These are phyloP conservation scores for Pezicula rhizophila DNA, from an alignment of 2,329 filamentous ascomycete species.

Conservation along the genomic window DNA sequence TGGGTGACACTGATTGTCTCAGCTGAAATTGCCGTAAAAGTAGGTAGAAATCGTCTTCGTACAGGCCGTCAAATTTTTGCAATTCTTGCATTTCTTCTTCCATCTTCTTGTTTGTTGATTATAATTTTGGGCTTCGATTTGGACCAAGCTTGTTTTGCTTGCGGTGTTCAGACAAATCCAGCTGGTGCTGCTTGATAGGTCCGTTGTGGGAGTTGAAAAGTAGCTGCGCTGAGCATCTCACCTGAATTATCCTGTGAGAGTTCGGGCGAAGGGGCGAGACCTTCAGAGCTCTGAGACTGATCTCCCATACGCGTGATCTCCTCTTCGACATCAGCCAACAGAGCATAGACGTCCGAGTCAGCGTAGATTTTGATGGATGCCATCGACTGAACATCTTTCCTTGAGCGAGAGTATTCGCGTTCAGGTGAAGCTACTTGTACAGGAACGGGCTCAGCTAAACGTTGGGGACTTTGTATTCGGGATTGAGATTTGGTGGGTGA, in stretches of 20 bases:
- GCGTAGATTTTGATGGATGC: conserved; percentile 46
- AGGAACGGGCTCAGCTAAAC: conserved; percentile 15
- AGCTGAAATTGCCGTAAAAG: too few relatives aligned
- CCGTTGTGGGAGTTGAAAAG: background rate
- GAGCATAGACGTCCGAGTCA: conserved; percentile 59
- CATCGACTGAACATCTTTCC: background rate
- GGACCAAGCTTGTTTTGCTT: too few relatives aligned
- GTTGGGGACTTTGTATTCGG: conserved; percentile 18
- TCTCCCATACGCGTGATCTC: conserved; percentile 43
- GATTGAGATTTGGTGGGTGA: conserved; percentile 28
- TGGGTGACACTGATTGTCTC: too few relatives aligned
- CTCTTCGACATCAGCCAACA: conserved; percentile 61
- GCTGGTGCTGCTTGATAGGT: background rate
- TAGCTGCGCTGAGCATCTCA: conserved; percentile 1
- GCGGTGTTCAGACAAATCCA: background rate
- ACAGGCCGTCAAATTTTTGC: too few relatives aligned
- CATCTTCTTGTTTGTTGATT: too few relatives aligned
- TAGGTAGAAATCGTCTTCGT: too few relatives aligned
- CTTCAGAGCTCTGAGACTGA: background rate
- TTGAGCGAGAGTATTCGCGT: background rate
- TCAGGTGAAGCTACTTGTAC: conserved; percentile 10
- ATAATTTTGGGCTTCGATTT: too few relatives aligned
- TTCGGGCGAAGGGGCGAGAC: background rate
- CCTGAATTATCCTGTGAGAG: background rate
- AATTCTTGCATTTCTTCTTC: too few relatives aligned